These are phyloP conservation scores for Silene vulgaris DNA, from an alignment of 179 eudicot species.

Conservation along the genomic window DNA sequence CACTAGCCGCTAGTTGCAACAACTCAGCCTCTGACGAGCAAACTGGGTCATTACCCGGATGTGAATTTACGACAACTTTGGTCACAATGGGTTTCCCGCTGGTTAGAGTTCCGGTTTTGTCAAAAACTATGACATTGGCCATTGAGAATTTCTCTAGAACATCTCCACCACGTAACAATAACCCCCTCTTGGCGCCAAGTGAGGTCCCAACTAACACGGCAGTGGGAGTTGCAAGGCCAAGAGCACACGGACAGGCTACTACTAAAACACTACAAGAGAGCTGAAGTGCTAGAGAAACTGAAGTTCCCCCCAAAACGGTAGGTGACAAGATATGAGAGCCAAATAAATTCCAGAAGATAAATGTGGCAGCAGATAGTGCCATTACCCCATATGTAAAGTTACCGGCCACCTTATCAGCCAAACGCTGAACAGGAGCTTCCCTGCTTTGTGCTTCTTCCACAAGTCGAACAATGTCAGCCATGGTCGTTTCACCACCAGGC, in stretches of 20 bases:
- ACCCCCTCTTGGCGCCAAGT: conserved; percentile 87
- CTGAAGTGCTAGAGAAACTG: conserved; percentile 71
- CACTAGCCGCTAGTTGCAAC: conserved; percentile 77
- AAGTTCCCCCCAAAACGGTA: conserved; percentile 38
- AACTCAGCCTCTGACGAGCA: conserved; percentile 62
- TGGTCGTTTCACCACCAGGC: conserved; percentile 90
- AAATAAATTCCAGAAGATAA: conserved; percentile 80
- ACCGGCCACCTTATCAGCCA: conserved; percentile 99
- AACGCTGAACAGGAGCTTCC: conserved; percentile 97
- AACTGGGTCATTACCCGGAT: conserved; percentile 21
- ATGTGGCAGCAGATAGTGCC: conserved; percentile 97
- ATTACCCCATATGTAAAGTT: conserved; percentile 94
- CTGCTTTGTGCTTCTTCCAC: conserved; percentile 97
- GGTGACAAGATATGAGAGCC: conserved; percentile 72
- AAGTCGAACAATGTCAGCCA: conserved; percentile 91
- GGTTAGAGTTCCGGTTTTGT: conserved; percentile 95
- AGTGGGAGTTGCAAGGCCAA: conserved; percentile 98
- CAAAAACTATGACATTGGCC: conserved; percentile 80
- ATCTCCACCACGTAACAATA: conserved; percentile 93
- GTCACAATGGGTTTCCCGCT: conserved; percentile 89
- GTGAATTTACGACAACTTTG: conserved; percentile 44
- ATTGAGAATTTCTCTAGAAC: conserved; percentile 77
- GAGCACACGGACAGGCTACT: conserved; percentile 99
- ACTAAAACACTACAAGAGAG: conserved; percentile 98
- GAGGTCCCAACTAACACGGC: conserved; percentile 99